Conservation (phyloP, 306 rosid species). For the Cicer bijugum region DNA sequence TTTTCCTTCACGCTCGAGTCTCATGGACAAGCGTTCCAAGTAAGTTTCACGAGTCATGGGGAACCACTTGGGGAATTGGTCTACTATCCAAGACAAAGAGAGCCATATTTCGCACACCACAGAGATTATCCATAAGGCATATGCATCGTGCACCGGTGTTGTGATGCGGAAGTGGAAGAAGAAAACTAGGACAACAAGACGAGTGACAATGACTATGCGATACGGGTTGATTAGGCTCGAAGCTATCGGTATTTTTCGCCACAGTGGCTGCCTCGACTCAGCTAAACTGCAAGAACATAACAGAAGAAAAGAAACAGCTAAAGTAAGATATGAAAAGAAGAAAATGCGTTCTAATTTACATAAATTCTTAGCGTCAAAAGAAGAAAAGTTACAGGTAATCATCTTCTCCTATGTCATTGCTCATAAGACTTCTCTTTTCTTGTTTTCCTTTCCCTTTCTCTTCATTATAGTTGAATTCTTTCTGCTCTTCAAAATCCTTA, state of each 20-base stretch:
- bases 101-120: conserved; percentile 92
- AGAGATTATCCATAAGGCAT: conserved; percentile 79
- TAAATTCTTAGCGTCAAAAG: not conserved
- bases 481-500: conserved; percentile 70
- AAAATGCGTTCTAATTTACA: not conserved
- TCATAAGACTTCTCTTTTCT: conserved; percentile 66
- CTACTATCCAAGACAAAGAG: conserved; percentile 84
- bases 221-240: conserved; percentile 88
- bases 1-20: conserved; percentile 74
- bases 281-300: conserved; percentile 57
- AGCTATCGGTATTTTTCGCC: conserved; percentile 79
- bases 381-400: conserved; percentile 56
- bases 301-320: not conserved
- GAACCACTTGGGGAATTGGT: conserved; percentile 91
- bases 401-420: conserved; percentile 64
- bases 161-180: conserved; percentile 81
- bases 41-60: conserved; percentile 82
- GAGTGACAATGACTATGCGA: conserved; percentile 80
- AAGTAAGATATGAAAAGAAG: not conserved
- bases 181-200: conserved; percentile 70
- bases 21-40: conserved; percentile 79
- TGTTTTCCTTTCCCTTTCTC: conserved; percentile 66
- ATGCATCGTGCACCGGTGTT: conserved; percentile 83
- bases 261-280: conserved; percentile 85
- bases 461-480: conserved; percentile 47